Base-by-base conservation (phyloP, 1,284 basidiomycete genomes). In the Sanghuangporus baumii region DNA sequence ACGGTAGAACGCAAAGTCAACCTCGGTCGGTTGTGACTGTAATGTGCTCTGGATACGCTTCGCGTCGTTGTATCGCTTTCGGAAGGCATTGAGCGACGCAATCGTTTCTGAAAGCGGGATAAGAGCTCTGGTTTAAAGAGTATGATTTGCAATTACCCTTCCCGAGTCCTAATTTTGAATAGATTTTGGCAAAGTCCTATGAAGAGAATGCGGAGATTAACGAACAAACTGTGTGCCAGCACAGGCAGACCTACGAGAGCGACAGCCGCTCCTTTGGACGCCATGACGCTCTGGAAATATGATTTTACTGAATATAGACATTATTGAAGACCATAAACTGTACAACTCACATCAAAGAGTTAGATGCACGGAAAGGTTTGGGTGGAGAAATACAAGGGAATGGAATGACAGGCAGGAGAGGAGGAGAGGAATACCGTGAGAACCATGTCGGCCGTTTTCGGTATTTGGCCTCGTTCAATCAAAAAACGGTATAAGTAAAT, bases 1-100 rank as follows among this genome's bases (percentile, higher is more conserved):
- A 71, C 93, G 92, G 84, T 99, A 99, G 79, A 96, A 87, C 37
- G 87, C 81, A 72, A 99, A 82, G 81, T 99, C 95, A 68, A 93
- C 83, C 41, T 91, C 89, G 38, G 89, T 88, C 54, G 88, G 86
- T 74, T 92, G 89, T 61, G 83, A 77, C 71, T 86, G 80, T 70
- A 92, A 86, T 70, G 86, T 83, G 61, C 80, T 79, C 65, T 89
- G 79, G 67, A 90, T 79, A 71, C 92, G 91, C 73, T 91, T 86
- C 63, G 97, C 96, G 63, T 96, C 93, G 69, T 83, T 81, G 78
- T 96, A 87, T 67, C 97, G 93, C 78, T 97, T 97, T 76, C 97
- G 91, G 89, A 99, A 99, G 51, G 93, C 91, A 75, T 94, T 91
- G 65, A 99, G 86, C 66, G 93, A 79, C 63, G 91, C 80, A 71